Evolutionary conservation across 805 yeast genomes (phyloP), one percentile per base, ranked within the genome.

Genomic region (Cyberlindnera maclurae): DNA sequence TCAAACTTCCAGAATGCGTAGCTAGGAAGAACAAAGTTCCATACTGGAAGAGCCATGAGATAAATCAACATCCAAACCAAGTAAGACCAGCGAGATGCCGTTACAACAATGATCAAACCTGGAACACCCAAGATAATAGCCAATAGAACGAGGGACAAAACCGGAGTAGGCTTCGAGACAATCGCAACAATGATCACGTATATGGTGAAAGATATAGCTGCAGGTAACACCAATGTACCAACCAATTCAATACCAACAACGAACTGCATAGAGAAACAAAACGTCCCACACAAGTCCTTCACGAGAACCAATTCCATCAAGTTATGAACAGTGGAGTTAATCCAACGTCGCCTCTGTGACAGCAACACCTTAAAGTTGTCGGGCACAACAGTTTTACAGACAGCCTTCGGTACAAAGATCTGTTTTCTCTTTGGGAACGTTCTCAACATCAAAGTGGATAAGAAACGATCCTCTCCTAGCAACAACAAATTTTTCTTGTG

Each of bases 301-400:
- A 88, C 89, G 45, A 85, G 64, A 4, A 82, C 84, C 54, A 88
- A 74, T 60, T 88, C 97, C 78, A 89, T 73, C 60, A 88, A 72
- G 55, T 88, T 88, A 62, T 88, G 97, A 28, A 88, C 89, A 0
- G 97, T 89, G 4, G 96, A 88, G 60, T 88, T 88, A 51, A 88
- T 88, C 97, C 97, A 88, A 59, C 97, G 83, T 65, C 97, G 85
- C 59, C 97, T 81, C 59, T 88, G 97, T 1, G 96, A 88, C 34
- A 88, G 67, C 46, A 88, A 67, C 34, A 88, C 93, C 46, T 63
- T 71, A 58, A 88, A 88, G 35, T 71, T 70, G 51, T 80, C 82
- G 0, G 97, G 97, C n/a, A 82, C 96, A 44, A 86, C 63, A 1
- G 97, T 88, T 55, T 86, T 86, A 65, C 96, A 88, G 4, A 84